Percentiles rank a stretch among this genome's conserved stretches.
Conservation (phyloP, 2,329 filamentous ascomycete species). For the Neofusicoccum parvum region DNA sequence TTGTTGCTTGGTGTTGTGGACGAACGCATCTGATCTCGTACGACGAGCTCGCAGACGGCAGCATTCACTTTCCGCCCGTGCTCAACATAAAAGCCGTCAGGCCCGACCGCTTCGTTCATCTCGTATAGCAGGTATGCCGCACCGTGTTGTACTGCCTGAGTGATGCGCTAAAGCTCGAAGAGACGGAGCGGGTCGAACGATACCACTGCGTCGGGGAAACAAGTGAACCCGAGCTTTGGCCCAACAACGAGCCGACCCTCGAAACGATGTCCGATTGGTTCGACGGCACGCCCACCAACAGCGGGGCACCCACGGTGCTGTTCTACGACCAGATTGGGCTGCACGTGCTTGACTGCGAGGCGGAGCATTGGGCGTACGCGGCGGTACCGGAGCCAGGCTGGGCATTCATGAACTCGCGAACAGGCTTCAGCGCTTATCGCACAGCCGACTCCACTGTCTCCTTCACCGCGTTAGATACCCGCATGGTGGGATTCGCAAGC, state of each 20-base stretch:
- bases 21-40: too few species aligned
- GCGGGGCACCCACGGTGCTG: neutral
- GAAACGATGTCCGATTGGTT: neutral
- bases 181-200: neutral
- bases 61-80: neutral
- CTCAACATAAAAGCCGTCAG: neutral
- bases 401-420: neutral
- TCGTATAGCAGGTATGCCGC: neutral
- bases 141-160: neutral
- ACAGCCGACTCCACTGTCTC: neutral
- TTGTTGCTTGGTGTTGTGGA: too few species aligned
- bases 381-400: neutral
- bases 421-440: neutral
- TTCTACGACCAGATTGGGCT: conserved; percentile 2
- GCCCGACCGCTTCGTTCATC: neutral
- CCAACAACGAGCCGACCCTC: neutral
- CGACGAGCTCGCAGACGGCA: neutral
- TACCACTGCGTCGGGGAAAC: neutral
- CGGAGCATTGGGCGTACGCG: neutral
- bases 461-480: neutral
- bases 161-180: neutral
- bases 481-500: neutral
- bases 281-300: conserved; percentile 2
- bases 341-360: neutral
- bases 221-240: neutral